Conservation (phyloP, 768 basidiomycete genomes). For the Pleurotus salmoneostramineus region DNA sequence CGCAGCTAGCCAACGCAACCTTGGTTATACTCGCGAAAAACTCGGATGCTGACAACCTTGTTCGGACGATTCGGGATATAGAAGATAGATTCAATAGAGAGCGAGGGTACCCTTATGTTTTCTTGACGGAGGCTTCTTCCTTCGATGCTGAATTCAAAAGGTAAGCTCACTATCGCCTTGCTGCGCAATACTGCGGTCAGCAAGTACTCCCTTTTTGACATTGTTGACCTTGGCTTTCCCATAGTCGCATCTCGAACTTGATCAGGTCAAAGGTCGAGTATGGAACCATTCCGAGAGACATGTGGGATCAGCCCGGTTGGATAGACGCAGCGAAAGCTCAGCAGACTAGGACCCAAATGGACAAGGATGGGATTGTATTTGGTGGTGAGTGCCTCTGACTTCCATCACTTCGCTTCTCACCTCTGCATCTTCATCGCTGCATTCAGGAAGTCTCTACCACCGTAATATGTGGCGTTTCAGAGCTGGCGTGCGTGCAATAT, state of each 20-base stretch:
- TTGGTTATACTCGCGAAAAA: conserved; percentile 60
- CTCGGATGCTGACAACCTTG: conserved; percentile 50
- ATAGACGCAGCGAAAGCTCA: conserved; percentile 69
- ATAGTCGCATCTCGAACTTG: neutral
- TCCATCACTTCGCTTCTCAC: conserved; percentile 9
- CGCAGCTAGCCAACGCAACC: conserved; percentile 27
- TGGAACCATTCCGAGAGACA: conserved; percentile 57
- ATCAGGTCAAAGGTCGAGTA: neutral
- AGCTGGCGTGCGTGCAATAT: conserved; percentile 43
- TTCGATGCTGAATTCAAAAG: neutral
- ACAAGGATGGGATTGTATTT: conserved; percentile 40
- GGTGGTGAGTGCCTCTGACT: conserved; percentile 30
- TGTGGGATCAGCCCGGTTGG: conserved; percentile 75
- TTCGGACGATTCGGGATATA: conserved; percentile 65
- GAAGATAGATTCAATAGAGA: conserved; percentile 80
- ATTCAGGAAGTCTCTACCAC: conserved; percentile 36
- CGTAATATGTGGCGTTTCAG: conserved; percentile 73
- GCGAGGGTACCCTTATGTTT: conserved; percentile 81
- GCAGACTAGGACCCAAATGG: conserved; percentile 56
- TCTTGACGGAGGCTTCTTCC: conserved; percentile 37
- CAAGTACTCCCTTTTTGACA: neutral
- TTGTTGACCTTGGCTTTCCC: too few relatives aligned
- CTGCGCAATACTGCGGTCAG: too few relatives aligned
- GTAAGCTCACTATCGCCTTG: neutral
- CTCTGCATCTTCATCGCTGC: conserved; percentile 7